phyloP scores from a whole-genome alignment of 495 filamentous ascomycete genomes.

The Astrothelium subdiscretum region DNA sequence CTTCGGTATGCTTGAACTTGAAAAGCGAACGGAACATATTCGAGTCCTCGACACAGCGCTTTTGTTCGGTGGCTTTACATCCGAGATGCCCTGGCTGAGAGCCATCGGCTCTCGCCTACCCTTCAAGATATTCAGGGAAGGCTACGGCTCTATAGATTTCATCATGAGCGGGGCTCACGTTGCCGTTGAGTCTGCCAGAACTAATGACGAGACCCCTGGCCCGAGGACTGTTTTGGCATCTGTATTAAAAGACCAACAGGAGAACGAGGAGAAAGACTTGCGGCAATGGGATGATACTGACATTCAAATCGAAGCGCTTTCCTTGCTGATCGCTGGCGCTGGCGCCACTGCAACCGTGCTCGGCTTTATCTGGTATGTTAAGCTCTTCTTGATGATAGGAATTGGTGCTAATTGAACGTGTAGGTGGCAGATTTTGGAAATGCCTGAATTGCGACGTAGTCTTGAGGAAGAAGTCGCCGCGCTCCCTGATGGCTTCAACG shows the following conservation, averaged over 20 bases:
- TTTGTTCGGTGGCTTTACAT: background rate
- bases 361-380: constrained; percentile 28
- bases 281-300: constrained; percentile 3
- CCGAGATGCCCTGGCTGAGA: background rate
- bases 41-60: background rate
- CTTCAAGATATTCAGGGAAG: background rate
- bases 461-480: constrained; percentile 19
- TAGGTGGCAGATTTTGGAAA: constrained; percentile 16
- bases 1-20: constrained; percentile 13
- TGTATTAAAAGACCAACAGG: background rate
- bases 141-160: background rate
- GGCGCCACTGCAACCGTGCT: constrained; percentile 32
- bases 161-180: background rate
- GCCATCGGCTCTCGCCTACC: background rate
- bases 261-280: background rate
- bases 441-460: constrained; percentile 13
- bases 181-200: background rate
- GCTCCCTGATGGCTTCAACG: constrained; percentile 15
- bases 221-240: background rate
- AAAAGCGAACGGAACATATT: background rate
- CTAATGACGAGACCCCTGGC: background rate
- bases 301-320: constrained; percentile 13
- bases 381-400: background rate
- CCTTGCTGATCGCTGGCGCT: constrained; percentile 29
- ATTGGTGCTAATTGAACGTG: background rate